These are phyloP conservation scores for Phytophthora ohioensis DNA, from an alignment of 352 stramenopile species.

Conservation along the genomic window DNA sequence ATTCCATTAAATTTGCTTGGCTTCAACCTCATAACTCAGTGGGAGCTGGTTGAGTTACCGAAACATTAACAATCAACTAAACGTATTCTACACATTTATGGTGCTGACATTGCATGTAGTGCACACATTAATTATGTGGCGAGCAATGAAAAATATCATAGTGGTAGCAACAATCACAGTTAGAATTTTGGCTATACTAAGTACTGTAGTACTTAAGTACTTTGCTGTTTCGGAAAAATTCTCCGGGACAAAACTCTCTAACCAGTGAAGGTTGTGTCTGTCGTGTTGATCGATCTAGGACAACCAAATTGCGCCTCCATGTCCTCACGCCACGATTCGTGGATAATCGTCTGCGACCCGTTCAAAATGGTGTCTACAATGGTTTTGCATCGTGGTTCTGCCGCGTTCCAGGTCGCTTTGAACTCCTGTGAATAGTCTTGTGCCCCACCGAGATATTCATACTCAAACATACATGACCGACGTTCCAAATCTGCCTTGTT, in stretches of 20 bases:
- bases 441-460: constrained; percentile 58
- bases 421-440: constrained; percentile 58
- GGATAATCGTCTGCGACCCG: constrained; percentile 43
- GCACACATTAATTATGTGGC: no score
- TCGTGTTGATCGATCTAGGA: constrained; percentile 33
- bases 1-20: constrained; percentile 48
- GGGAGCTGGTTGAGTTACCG: no score
- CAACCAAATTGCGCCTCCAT: constrained; percentile 58
- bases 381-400: constrained; percentile 50
- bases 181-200: no score
- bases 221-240: no score
- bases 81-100: no score
- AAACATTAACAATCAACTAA: no score
- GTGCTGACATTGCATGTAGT: no score
- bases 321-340: constrained; percentile 44
- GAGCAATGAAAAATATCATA: no score
- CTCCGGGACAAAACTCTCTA: no score
- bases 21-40: constrained; percentile 5
- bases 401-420: constrained; percentile 53
- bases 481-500: constrained; percentile 63
- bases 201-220: no score
- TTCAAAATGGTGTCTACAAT: constrained; percentile 56
- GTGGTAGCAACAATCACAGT: no score
- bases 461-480: constrained; percentile 65
- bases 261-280: no score